Evolutionary conservation across 305 asterid species (phyloP).

Genomic region (Fraxinus nigra): DNA sequence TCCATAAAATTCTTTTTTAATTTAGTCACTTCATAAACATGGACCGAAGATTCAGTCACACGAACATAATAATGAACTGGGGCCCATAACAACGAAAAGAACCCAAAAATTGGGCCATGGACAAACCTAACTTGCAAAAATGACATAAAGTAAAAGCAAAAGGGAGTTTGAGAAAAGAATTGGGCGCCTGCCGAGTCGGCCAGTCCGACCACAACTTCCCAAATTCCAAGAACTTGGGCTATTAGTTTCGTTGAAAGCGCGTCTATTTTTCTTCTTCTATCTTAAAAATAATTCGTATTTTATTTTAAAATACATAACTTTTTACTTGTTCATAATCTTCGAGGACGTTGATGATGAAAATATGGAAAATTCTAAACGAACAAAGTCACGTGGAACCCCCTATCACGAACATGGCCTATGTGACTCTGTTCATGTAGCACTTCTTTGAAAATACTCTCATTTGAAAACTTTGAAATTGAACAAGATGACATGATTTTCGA

Average conservation of each 20-base stretch:
- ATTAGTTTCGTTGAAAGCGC: not conserved
- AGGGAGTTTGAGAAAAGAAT: constrained; percentile 5
- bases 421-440: no score
- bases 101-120: not conserved
- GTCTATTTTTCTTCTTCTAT: not conserved
- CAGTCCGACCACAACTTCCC: not conserved
- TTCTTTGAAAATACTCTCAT: no score
- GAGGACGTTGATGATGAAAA: no score
- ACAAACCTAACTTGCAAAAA: not conserved
- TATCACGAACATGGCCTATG: no score
- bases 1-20: not conserved
- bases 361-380: no score
- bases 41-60: not conserved
- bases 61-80: not conserved
- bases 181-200: not conserved
- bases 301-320: no score
- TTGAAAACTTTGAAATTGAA: no score
- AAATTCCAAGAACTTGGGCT: not conserved
- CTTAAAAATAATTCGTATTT: not conserved
- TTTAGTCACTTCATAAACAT: not conserved
- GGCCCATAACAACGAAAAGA: not conserved
- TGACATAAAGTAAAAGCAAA: not conserved
- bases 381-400: no score
- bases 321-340: no score
- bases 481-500: no score